Percentiles rank a stretch among this genome's conserved stretches.
These are phyloP conservation scores for Coniochaeta prunicola DNA, from an alignment of 2,329 filamentous ascomycete genomes.

Conservation along the genomic window DNA sequence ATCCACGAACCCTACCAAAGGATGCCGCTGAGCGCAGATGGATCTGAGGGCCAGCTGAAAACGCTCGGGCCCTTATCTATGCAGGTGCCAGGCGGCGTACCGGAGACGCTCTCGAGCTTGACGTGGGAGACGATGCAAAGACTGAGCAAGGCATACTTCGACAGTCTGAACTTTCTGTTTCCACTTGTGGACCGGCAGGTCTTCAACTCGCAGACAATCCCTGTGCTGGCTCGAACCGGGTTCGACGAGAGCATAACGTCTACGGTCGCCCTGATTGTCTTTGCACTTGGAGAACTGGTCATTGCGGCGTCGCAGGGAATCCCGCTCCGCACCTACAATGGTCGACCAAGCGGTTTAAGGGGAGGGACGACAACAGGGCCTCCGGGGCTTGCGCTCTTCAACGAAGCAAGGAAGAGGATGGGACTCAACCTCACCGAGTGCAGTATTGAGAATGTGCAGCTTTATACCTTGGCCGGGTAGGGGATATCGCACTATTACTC, in stretches of 20 bases:
- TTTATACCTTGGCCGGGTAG: slow-evolving; percentile 48
- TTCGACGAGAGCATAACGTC: slow-evolving; percentile 42
- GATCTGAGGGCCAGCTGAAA: neutral
- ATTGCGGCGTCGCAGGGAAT: slow-evolving; percentile 40
- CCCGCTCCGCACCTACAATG: slow-evolving; percentile 35
- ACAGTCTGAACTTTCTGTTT: slow-evolving; percentile 50
- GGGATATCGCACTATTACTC: slow-evolving; percentile 9
- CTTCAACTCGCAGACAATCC: slow-evolving; percentile 41
- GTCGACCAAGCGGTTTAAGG: slow-evolving; percentile 41
- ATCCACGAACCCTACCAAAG: slow-evolving; percentile 13
- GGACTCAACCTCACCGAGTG: slow-evolving; percentile 49
- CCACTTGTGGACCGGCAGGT: slow-evolving; percentile 51
- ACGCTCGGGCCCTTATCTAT: slow-evolving; percentile 3
- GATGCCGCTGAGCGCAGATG: neutral
- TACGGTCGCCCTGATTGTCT: slow-evolving; percentile 47
- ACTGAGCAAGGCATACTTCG: slow-evolving; percentile 48
- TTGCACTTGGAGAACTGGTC: slow-evolving; percentile 52
- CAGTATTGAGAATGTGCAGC: slow-evolving; percentile 52
- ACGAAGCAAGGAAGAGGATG: slow-evolving; percentile 53
- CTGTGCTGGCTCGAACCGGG: slow-evolving; percentile 35
- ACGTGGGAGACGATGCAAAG: slow-evolving; percentile 41
- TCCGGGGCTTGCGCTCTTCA: slow-evolving; percentile 53
- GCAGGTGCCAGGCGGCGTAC: neutral
- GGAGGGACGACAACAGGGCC: slow-evolving; percentile 42
- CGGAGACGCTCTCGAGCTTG: slow-evolving; percentile 19